Evolutionary conservation across 2,329 filamentous ascomycete species (phyloP).

Genomic region (Exophiala lecanii-corni): DNA sequence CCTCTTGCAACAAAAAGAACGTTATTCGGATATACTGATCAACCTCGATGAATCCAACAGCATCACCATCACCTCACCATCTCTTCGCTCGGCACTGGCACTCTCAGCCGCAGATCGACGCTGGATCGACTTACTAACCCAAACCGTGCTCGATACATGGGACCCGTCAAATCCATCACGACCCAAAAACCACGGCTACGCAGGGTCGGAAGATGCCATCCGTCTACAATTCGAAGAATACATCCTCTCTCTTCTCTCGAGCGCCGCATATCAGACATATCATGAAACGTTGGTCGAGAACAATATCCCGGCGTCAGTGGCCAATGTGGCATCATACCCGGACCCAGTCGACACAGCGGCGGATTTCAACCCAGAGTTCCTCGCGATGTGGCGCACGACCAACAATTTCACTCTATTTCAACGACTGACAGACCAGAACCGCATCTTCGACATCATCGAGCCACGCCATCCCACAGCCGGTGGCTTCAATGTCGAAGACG

Average conservation of each 20-base stretch:
- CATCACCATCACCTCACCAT: conserved; percentile 76
- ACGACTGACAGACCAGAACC: conserved; percentile 61
- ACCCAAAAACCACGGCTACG: conserved; percentile 92
- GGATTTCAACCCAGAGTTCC: conserved; percentile 80
- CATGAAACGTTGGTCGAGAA: conserved; percentile 12
- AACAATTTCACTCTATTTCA: conserved; percentile 92
- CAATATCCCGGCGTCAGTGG: conserved; percentile 42
- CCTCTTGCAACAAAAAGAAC: conserved; percentile 86
- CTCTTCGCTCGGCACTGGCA: conserved; percentile 67
- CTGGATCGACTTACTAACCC: conserved; percentile 94
- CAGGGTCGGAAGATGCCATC: conserved; percentile 96
- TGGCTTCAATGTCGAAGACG: conserved; percentile 86
- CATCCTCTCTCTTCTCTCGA: conserved; percentile 78
- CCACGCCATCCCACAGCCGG: conserved; percentile 91
- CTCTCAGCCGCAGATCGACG: conserved; percentile 83
- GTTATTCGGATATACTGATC: conserved; percentile 93
- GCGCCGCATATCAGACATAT: conserved; percentile 72
- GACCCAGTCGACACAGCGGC: conserved; percentile 65
- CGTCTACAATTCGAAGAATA: conserved; percentile 97
- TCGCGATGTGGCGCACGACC: conserved; percentile 81
- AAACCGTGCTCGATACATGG: conserved; percentile 94
- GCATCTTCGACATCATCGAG: conserved; percentile 91
- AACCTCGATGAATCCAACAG: conserved; percentile 72
- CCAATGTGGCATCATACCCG: conserved; percentile 32
- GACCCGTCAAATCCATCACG: conserved; percentile 82